Percentiles rank a stretch among this genome's conserved stretches.
phyloP scores from a whole-genome alignment of 257 asterid genomes.

The Solanum piurae region DNA sequence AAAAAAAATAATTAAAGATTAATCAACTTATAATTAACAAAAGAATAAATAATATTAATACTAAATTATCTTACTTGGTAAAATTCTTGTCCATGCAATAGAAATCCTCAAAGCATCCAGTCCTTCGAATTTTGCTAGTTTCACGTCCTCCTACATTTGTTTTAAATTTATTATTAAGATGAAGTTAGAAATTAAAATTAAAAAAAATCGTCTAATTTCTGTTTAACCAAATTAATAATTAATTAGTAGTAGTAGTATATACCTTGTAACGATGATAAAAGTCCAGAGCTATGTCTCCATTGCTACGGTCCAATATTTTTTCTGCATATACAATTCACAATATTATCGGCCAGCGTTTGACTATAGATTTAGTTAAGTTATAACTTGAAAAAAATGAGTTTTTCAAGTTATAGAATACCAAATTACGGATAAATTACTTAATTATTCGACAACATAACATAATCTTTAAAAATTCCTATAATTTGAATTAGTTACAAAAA shows the following conservation, averaged over 20 bases:
- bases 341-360: background rate
- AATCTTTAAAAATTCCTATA: no score
- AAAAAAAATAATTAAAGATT: background rate
- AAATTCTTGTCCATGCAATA: conserved; percentile 56
- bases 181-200: background rate
- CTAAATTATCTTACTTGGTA: conserved; percentile 37
- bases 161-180: background rate
- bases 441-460: no score
- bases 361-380: no score
- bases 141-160: conserved; percentile 38
- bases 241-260: background rate
- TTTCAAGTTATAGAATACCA: no score
- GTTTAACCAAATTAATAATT: background rate
- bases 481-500: background rate
- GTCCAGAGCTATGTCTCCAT: conserved; percentile 41
- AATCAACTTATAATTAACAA: background rate
- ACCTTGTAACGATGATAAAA: conserved; percentile 54
- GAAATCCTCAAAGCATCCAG: conserved; percentile 47
- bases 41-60: no score
- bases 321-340: conserved; percentile 13
- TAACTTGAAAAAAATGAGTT: no score
- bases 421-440: no score
- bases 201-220: background rate
- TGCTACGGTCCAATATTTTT: conserved; percentile 29
- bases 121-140: conserved; percentile 30